Evolutionary conservation across 2,329 filamentous ascomycete genomes (phyloP), one percentile per base, ranked within the genome.

Genomic region (Microdochium paspali): DNA sequence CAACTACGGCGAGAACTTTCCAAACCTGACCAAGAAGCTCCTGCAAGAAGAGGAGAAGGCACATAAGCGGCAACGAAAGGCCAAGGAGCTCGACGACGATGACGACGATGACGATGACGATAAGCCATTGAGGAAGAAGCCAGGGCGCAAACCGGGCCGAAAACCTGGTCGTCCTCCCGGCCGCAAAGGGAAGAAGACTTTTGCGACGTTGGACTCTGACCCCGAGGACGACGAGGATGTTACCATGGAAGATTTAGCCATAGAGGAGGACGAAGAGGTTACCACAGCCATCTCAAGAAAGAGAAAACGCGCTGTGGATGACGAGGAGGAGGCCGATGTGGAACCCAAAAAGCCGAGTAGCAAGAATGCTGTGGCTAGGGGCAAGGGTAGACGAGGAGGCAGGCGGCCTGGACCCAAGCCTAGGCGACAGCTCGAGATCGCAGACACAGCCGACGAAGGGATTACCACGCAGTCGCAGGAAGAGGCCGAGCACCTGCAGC

Each of bases 1-100:
- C 63, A 79, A 91, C 59, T 93, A 94, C 56, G 85, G 85, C 39
- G 76, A 82, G 57, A 78, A 82, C 51, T 84, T 84, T 56, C 77
- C 79, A 12, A 81, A 82, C 49, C 61, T 83, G 49, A 80, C 70
- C 28, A 73, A 76, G 61, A 75, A 74, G 50, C 60, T 74, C 23
- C 62, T 73, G 24, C 59, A 55, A n/a, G 50, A 51, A 23, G 55
- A 61, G 44, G 59, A 61, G 48, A 62, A 61, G 45, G 46, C 35
- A 15, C 47, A 48, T 18, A 47, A 49, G 23, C 30, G 32, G 21
- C 48, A 56, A 45, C 56, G 58, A 39, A 61, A 60, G 40, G 56
- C 57, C 15, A 58, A 58, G 28, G 58, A 59, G 43, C 53, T 58
- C 21, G 9, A 15, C 6, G 42, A 26, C 7, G 20, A 26, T 6